Conservation (phyloP, 2,329 filamentous ascomycete species). For the Aspergillus sp. region DNA sequence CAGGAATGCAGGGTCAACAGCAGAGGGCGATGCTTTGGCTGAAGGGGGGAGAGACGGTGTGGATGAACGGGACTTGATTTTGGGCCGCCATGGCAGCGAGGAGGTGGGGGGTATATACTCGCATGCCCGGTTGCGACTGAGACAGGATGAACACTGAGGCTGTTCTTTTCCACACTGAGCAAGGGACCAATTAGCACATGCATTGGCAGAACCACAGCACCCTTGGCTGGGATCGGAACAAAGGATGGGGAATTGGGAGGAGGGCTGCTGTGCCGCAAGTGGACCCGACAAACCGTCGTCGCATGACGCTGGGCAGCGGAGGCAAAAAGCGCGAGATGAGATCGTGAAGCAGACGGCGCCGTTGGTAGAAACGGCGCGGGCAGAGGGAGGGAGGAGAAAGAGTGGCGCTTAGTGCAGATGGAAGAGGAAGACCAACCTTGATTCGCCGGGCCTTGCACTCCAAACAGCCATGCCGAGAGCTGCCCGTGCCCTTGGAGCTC, state of each 20-base stretch:
- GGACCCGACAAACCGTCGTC: background rate
- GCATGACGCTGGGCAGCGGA: background rate
- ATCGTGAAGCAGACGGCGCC: background rate
- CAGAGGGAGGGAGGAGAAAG: background rate
- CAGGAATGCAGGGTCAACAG: slow-evolving; percentile 4
- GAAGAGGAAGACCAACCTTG: slow-evolving; percentile 19
- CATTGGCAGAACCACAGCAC: background rate
- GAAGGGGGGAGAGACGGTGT: slow-evolving; percentile 7
- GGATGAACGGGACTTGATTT: slow-evolving; percentile 14
- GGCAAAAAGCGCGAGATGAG: background rate
- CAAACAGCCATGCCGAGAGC: slow-evolving; percentile 19
- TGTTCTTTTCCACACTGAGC: slow-evolving; percentile 18
- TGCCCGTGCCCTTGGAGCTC: slow-evolving; percentile 9
- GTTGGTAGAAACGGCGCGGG: background rate
- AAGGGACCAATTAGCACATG: slow-evolving; percentile 11
- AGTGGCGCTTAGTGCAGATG: background rate
- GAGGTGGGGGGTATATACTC: slow-evolving; percentile 13
- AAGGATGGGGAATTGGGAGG: background rate
- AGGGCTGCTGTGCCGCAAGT: background rate
- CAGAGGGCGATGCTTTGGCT: slow-evolving; percentile 13
- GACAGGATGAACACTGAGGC: slow-evolving; percentile 18
- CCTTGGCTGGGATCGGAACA: background rate
- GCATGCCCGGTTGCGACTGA: slow-evolving; percentile 16
- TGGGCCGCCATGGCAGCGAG: slow-evolving; percentile 12
- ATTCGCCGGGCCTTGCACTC: slow-evolving; percentile 21